Conservation (phyloP, 2,329 filamentous ascomycete genomes). For the Mariannaea sp. region DNA sequence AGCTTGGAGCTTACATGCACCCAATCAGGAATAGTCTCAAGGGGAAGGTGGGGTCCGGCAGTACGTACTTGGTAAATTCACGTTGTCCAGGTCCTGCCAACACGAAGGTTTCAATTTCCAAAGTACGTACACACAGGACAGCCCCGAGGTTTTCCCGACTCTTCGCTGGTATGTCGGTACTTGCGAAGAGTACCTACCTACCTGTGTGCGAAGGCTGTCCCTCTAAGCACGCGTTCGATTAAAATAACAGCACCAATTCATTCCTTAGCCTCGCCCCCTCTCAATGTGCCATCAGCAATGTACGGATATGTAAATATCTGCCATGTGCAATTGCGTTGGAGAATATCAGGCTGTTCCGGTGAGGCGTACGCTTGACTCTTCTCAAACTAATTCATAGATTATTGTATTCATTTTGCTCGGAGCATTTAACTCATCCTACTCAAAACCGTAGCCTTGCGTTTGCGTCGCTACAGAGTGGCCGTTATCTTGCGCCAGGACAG, state of each 20-base stretch:
- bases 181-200: slow-evolving; percentile 3
- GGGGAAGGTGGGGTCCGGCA: slow-evolving; percentile 24
- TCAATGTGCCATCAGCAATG: no score
- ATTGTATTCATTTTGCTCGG: not conserved
- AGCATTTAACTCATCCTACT: not conserved
- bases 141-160: slow-evolving; percentile 32
- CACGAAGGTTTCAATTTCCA: slow-evolving; percentile 11
- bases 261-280: no score
- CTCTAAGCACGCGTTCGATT: no score
- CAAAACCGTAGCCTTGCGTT: not conserved
- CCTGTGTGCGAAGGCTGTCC: no score
- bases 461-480: not conserved
- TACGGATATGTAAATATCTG: no score
- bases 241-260: no score
- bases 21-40: slow-evolving; percentile 21
- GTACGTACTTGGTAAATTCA: no score
- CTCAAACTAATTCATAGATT: not conserved
- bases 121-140: not conserved
- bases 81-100: no score
- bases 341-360: no score
- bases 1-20: slow-evolving; percentile 50
- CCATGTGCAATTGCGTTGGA: slow-evolving; percentile 10
- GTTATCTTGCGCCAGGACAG: not conserved
- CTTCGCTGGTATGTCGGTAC: not conserved
- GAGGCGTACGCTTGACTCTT: not conserved